phyloP scores from a whole-genome alignment of 805 yeast genomes.

The Nakazawaea wickerhamii region DNA sequence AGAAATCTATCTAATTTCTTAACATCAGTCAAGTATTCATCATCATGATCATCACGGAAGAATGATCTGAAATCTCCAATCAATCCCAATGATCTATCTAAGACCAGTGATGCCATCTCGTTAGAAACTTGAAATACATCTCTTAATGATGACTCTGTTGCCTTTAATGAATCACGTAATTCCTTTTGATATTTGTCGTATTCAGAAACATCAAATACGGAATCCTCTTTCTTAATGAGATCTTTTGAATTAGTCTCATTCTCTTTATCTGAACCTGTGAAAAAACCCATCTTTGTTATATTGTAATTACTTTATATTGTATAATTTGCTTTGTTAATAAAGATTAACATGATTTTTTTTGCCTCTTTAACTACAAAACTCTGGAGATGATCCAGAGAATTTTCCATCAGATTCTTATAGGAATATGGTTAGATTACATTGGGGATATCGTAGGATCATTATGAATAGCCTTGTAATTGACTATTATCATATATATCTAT shows the following conservation, averaged over 20 bases:
- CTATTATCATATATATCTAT: no score
- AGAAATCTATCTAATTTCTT: conserved; percentile 10
- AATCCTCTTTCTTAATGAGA: not conserved
- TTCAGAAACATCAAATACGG: not conserved
- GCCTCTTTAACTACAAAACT: no score
- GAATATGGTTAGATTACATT: no score
- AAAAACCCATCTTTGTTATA: conserved; percentile 3
- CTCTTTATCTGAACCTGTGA: conserved; percentile 9
- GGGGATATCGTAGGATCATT: no score
- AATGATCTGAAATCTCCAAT: conserved; percentile 5
- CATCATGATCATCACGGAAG: conserved; percentile 4
- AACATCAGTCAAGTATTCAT: conserved; percentile 7
- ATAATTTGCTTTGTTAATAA: not conserved
- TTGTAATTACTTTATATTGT: no score
- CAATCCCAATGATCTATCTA: conserved; percentile 1
- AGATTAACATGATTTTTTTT: no score
- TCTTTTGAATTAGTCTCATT: not conserved
- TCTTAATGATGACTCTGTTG: conserved; percentile 1
- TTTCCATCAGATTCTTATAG: no score
- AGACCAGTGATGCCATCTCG: not conserved
- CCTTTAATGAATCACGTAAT: not conserved
- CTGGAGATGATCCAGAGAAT: no score
- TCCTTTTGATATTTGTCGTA: conserved; percentile 3
- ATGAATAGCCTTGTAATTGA: no score
- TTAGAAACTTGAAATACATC: conserved; percentile 5